Conservation (phyloP, 2,329 filamentous ascomycete species). For the Colletotrichum cereale region DNA sequence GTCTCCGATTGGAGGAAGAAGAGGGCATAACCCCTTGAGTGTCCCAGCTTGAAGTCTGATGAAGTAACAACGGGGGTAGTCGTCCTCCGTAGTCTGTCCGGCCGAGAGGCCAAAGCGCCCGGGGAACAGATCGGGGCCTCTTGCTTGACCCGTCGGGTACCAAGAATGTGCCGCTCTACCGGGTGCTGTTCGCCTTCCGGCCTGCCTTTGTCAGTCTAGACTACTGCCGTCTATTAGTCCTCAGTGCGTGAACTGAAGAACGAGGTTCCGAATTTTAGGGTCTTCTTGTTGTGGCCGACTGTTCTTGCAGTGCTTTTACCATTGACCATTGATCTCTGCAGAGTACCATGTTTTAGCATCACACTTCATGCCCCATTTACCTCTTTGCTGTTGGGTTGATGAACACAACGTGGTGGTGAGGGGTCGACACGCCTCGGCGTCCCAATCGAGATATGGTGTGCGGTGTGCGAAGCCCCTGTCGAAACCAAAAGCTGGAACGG, state of each 20-base stretch:
- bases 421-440: background rate
- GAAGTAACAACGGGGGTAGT: slow-evolving; percentile 24
- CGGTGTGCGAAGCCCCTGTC: background rate
- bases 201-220: background rate
- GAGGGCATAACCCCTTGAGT: slow-evolving; percentile 17
- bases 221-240: background rate
- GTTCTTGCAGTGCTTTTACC: background rate
- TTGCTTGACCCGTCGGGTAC: background rate
- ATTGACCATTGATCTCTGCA: background rate
- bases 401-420: background rate
- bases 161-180: background rate
- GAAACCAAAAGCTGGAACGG: background rate
- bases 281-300: background rate
- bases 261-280: background rate
- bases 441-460: too few relatives aligned
- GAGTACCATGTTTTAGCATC: background rate
- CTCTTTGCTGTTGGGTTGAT: background rate
- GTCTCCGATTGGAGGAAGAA: slow-evolving; percentile 16
- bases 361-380: background rate
- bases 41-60: slow-evolving; percentile 33
- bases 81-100: slow-evolving; percentile 21
- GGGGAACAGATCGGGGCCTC: slow-evolving; percentile 18
- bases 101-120: slow-evolving; percentile 28
- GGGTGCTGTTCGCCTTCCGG: background rate
- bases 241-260: background rate